A percentile compares a stretch with the other conserved stretches of the same genome.
Evolutionary conservation across 495 filamentous ascomycete species (phyloP).

Genomic region (Hypomontagnella monticulosa): DNA sequence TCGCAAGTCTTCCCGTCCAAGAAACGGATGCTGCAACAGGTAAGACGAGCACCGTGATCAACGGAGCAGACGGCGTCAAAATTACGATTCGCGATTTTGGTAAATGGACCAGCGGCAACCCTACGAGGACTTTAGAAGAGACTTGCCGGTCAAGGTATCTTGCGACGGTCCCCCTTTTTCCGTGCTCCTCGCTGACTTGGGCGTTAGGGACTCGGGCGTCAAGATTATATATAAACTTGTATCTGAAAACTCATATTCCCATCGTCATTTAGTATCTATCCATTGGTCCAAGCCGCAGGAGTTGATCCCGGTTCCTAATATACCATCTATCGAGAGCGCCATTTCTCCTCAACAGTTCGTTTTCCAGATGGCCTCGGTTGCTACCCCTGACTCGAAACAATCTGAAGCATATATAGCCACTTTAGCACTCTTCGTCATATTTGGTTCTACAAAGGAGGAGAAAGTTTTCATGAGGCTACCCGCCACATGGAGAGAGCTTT

Average conservation of each 20-base stretch:
- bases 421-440: slow-evolving; percentile 80
- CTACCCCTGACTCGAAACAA: slow-evolving; percentile 80
- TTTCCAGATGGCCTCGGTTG: slow-evolving; percentile 77
- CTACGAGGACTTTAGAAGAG: slow-evolving; percentile 81
- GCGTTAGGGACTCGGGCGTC: slow-evolving; percentile 69
- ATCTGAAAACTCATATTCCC: slow-evolving; percentile 76
- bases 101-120: slow-evolving; percentile 74
- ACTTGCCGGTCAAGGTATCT: slow-evolving; percentile 81
- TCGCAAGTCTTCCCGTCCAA: slow-evolving; percentile 74
- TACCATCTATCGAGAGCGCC: slow-evolving; percentile 56
- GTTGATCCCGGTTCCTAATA: slow-evolving; percentile 50
- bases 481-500: slow-evolving; percentile 83
- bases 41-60: slow-evolving; percentile 61
- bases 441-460: slow-evolving; percentile 82
- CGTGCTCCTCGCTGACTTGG: slow-evolving; percentile 23
- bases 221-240: slow-evolving; percentile 72
- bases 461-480: slow-evolving; percentile 84
- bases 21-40: slow-evolving; percentile 64
- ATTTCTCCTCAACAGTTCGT: slow-evolving; percentile 52
- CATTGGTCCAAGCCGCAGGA: slow-evolving; percentile 84
- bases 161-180: neutral
- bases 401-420: slow-evolving; percentile 89
- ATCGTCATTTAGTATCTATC: slow-evolving; percentile 76
- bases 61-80: slow-evolving; percentile 58
- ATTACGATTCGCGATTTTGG: slow-evolving; percentile 84